These are phyloP conservation scores for Coemansia sp. DNA, from an alignment of 192 early-diverging fungal species.

Conservation along the genomic window DNA sequence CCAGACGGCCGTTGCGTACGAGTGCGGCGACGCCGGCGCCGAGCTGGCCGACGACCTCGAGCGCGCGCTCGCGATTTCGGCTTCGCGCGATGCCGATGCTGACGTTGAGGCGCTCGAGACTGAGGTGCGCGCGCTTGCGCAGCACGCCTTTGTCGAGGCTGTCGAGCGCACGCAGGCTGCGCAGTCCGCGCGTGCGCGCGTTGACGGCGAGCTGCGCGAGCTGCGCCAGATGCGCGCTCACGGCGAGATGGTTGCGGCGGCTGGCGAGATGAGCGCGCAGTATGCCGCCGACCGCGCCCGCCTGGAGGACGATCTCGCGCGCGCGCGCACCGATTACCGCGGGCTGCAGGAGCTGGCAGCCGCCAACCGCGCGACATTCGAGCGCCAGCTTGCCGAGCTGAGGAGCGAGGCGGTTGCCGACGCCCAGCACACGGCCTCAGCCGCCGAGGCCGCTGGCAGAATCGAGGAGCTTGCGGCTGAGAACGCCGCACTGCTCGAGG, in stretches of 20 bases:
- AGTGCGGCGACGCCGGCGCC: constrained; percentile 24
- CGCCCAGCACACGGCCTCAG: constrained; percentile 2
- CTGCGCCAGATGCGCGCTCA: constrained; percentile 34
- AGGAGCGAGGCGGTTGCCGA: constrained; percentile 9
- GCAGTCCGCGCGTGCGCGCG: constrained; percentile 1
- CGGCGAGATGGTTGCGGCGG: constrained; percentile 46
- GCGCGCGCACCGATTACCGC: constrained; percentile 25
- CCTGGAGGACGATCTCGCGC: constrained; percentile 17
- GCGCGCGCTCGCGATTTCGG: constrained; percentile 8
- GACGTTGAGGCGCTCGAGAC: constrained; percentile 10
- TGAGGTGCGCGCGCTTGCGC: constrained; percentile 13
- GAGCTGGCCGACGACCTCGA: constrained; percentile 27
- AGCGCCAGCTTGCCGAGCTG: constrained; percentile 26
- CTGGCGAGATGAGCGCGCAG: constrained; percentile 33
- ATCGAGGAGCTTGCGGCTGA: constrained; percentile 12
- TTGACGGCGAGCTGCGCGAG: constrained; percentile 27
- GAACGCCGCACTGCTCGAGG: constrained; percentile 15
- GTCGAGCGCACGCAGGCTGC: constrained; percentile 26
- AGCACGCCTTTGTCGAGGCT: constrained; percentile 23
- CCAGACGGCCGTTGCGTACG: constrained; percentile 13
- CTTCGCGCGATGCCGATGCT: not conserved
- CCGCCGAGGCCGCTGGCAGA: not conserved
- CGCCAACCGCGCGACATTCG: constrained; percentile 13
- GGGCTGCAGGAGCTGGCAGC: constrained; percentile 28
- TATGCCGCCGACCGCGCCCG: constrained; percentile 22